phyloP scores from a whole-genome alignment of 352 stramenopile genomes.

The Phytophthora pisi region DNA sequence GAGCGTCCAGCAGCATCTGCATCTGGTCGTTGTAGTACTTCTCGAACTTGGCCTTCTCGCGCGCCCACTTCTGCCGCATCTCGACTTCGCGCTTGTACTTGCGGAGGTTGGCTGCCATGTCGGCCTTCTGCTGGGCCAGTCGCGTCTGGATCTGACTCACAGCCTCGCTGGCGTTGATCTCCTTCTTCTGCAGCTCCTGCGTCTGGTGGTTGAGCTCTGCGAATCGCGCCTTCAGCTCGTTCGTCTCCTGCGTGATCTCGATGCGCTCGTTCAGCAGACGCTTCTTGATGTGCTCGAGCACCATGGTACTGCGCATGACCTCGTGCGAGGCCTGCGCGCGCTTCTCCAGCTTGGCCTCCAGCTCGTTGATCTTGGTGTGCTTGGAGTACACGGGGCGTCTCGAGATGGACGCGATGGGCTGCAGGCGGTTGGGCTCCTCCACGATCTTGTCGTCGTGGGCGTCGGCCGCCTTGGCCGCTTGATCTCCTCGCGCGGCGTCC shows the following conservation, averaged over 20 bases:
- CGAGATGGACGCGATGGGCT: constrained; percentile 80
- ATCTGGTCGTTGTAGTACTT: constrained; percentile 87
- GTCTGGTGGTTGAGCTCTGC: constrained; percentile 66
- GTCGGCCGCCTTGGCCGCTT: background rate
- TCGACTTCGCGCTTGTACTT: constrained; percentile 73
- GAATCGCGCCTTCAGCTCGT: constrained; percentile 69
- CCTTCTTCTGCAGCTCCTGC: constrained; percentile 80
- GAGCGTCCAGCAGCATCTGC: constrained; percentile 27
- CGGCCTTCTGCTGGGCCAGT: constrained; percentile 67
- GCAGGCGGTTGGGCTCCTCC: constrained; percentile 59
- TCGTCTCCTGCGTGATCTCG: constrained; percentile 56
- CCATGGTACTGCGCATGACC: constrained; percentile 63
- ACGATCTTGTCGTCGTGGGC: constrained; percentile 26
- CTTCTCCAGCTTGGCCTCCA: constrained; percentile 69
- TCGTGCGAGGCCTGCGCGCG: constrained; percentile 63
- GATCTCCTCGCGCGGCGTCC: constrained; percentile 14
- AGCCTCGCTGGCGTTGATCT: constrained; percentile 71
- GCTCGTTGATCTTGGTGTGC: constrained; percentile 80
- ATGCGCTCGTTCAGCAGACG: constrained; percentile 61
- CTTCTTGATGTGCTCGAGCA: constrained; percentile 86
- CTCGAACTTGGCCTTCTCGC: constrained; percentile 86
- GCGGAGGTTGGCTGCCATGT: constrained; percentile 65
- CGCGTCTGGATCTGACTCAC: constrained; percentile 76
- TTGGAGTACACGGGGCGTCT: constrained; percentile 84
- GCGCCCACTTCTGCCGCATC: constrained; percentile 76